Evolutionary conservation across 1,284 basidiomycete species (phyloP).

Genomic region (Puccinia triticina): DNA sequence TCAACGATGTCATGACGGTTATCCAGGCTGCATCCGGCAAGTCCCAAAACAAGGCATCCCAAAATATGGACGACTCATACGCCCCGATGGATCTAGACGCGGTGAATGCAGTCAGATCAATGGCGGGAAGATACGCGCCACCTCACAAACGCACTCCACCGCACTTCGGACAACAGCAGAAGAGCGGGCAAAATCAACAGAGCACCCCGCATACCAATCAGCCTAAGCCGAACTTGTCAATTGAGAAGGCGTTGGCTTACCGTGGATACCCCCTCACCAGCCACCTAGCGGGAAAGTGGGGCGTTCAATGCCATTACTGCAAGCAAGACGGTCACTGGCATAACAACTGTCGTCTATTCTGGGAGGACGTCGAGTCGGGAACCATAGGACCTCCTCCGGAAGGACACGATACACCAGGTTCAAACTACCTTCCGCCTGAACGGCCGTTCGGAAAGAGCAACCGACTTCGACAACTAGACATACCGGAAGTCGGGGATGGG

Average conservation of each 20-base stretch:
- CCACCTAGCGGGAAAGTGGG: too few species aligned
- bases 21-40: too few species aligned
- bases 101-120: neutral
- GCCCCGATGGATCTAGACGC: neutral
- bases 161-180: too few species aligned
- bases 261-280: neutral
- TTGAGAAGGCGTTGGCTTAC: neutral
- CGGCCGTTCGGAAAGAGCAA: neutral
- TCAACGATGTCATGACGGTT: too few species aligned
- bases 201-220: neutral
- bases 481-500: neutral
- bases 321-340: conserved; percentile 3
- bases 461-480: neutral
- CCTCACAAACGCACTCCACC: neutral
- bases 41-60: too few species aligned
- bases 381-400: neutral
- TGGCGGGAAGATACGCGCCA: neutral
- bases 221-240: neutral
- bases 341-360: neutral
- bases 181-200: too few species aligned
- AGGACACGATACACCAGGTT: neutral
- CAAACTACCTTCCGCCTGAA: neutral
- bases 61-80: neutral
- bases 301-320: neutral
- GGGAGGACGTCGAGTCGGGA: neutral